phyloP scores from a whole-genome alignment of 305 asterid genomes.

The Fraxinus sp. region DNA sequence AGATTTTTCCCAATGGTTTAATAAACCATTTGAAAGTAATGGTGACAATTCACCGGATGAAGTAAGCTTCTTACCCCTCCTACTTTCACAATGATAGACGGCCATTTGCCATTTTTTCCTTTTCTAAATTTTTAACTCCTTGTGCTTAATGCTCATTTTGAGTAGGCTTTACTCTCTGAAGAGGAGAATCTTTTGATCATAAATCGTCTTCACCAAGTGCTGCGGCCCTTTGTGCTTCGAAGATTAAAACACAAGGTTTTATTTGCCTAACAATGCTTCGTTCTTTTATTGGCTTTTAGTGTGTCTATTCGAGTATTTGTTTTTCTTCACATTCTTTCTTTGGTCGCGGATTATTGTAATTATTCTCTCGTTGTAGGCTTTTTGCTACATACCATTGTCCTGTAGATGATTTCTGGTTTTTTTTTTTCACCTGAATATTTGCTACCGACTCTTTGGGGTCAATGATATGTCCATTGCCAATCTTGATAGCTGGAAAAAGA shows the following conservation, averaged over 20 bases:
- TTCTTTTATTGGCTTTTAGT: conserved; percentile 7
- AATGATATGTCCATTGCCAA: neutral
- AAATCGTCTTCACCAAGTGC: conserved; percentile 98
- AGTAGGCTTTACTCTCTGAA: conserved; percentile 93
- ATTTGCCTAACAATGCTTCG: conserved; percentile 12
- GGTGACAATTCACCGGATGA: conserved; percentile 89
- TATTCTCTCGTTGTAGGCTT: neutral
- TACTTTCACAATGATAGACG: neutral
- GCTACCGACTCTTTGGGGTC: neutral
- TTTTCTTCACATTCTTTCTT: neutral
- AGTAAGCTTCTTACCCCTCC: conserved; percentile 39
- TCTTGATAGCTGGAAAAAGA: neutral
- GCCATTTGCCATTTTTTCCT: conserved; percentile 18
- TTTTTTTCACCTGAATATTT: neutral
- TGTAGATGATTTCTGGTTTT: neutral
- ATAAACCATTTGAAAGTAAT: conserved; percentile 93
- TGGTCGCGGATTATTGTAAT: neutral
- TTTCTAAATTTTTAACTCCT: conserved; percentile 18
- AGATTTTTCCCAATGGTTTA: conserved; percentile 99
- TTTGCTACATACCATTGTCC: neutral
- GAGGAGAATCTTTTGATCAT: conserved; percentile 98
- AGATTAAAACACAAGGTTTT: conserved; percentile 96
- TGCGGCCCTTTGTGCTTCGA: conserved; percentile 97
- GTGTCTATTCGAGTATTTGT: conserved; percentile 11
- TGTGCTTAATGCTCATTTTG: conserved; percentile 19